These are phyloP conservation scores for Polygonum maritimum DNA, from an alignment of 148 eudicot genomes.

Conservation along the genomic window DNA sequence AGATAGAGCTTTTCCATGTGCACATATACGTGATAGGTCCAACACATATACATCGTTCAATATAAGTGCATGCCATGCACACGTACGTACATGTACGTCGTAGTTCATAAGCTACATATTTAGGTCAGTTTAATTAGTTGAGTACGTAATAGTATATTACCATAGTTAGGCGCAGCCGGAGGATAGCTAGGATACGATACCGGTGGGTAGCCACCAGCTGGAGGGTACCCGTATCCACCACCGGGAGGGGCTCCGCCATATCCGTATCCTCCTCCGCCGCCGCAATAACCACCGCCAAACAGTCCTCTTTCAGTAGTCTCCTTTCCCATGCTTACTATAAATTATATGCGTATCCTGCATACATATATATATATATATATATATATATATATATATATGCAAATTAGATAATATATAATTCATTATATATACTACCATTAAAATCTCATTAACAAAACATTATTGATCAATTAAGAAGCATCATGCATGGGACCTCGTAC, in stretches of 20 bases:
- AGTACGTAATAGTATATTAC: not conserved
- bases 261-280: not conserved
- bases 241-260: not conserved
- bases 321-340: not conserved
- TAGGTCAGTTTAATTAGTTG: no score
- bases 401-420: not conserved
- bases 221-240: constrained; percentile 5
- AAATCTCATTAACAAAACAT: not conserved
- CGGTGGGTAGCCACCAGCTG: not conserved
- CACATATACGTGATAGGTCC: no score
- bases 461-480: not conserved
- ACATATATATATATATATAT: no score
- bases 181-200: not conserved
- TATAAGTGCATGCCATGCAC: no score
- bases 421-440: no score
- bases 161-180: not conserved
- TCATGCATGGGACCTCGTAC: not conserved
- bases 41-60: no score
- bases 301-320: not conserved
- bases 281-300: not conserved
- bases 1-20: no score
- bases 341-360: not conserved
- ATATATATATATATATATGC: not conserved
- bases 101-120: no score
- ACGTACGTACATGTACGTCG: no score